These are phyloP conservation scores for Parsonsia alboflavescens DNA, from an alignment of 257 asterid genomes.

Conservation along the genomic window DNA sequence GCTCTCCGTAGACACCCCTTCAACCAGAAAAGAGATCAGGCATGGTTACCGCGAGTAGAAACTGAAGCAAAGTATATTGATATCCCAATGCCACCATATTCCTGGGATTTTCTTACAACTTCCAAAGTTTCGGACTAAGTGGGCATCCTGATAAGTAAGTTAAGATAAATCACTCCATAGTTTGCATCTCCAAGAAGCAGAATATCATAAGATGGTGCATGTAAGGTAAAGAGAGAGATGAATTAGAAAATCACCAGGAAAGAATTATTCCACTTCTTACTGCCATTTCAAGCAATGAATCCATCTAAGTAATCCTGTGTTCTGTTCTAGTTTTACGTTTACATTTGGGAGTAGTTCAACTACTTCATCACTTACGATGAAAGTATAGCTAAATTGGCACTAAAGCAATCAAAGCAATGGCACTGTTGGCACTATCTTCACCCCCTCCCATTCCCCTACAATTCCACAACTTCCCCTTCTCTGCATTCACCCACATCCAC, in stretches of 20 bases:
- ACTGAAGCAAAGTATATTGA: too few relatives aligned
- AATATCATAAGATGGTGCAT: too few relatives aligned
- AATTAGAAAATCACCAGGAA: neutral
- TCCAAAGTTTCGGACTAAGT: neutral
- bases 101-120: neutral
- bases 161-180: neutral
- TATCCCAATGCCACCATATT: too few relatives aligned
- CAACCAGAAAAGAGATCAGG: neutral
- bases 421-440: neutral
- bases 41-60: neutral
- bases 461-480: conserved; percentile 27
- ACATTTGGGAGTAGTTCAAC: neutral
- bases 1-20: neutral
- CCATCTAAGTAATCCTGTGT: neutral
- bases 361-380: neutral
- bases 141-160: neutral
- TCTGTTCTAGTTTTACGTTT: neutral
- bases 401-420: neutral
- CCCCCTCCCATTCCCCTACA: conserved; percentile 3
- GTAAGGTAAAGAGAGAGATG: neutral
- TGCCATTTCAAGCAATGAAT: neutral
- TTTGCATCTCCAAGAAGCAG: neutral
- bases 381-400: neutral
- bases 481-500: conserved; percentile 38
- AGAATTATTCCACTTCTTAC: neutral